Evolutionary conservation across 306 rosid species (phyloP), one percentile per base, ranked within the genome.

Genomic region (Crotalaria pallida): DNA sequence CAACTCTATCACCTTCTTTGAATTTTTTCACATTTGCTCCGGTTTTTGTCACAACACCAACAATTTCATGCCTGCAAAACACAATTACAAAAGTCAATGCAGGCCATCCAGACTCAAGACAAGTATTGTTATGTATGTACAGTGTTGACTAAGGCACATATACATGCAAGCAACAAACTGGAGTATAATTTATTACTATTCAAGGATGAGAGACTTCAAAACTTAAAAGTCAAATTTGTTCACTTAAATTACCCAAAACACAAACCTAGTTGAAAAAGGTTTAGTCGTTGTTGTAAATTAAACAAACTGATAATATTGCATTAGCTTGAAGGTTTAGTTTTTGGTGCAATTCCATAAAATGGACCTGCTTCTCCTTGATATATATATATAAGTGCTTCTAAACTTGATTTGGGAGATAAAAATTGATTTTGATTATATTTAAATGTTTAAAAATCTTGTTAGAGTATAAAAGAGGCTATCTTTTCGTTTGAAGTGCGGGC

Each of bases 1-100:
- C 98, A 27, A 90, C 98, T 36, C 59, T 86, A 36, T 93, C 96
- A 8, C 98, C 98, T 36, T 18, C 92, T 74, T 78, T 81, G 84
- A 90, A 93, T 38, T 78, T 87, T 3, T 67, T 77, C 84, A 90
- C 97, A 58, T 85, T 85, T 2, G 41, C 84, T 62, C 98, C 98
- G 48, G 63, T 49, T 62, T 84, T 80, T 26, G 89, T 90, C 75
- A 90, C 94, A 24, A 82, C 47, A 1, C 98, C 98, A 62, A 74
- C 88, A 49, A 93, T 88, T 79, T 93, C 98, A 81, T 93, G 98
- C 84, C 98, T 93, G 76, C 45, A 80, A 59, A 71, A 63, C 15
- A 74, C 24, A 60, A 47, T 26, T 48, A 44, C 16, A 29, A 22
- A 29, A 43, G 3, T 10, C n/a, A 71, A 45, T 61, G 31, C 31